Evolutionary conservation across 2,329 filamentous ascomycete species (phyloP).

Genomic region (Cordyceps javanica): DNA sequence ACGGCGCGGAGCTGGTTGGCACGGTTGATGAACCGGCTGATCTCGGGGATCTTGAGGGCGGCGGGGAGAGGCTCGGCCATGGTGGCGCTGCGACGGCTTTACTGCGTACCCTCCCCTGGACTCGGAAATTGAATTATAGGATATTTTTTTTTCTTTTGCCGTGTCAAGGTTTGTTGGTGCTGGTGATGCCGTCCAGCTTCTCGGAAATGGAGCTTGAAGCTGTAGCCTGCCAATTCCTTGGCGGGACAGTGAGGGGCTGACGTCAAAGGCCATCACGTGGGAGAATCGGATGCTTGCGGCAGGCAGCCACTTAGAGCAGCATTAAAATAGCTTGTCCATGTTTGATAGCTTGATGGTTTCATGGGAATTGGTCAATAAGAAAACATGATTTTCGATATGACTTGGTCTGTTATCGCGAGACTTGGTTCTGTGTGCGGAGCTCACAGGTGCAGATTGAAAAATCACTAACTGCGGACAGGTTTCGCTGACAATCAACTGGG

Average conservation of each 20-base stretch:
- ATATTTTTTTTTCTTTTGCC: background rate
- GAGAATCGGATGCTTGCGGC: background rate
- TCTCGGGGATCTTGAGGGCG: slow-evolving; percentile 68
- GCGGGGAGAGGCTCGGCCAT: slow-evolving; percentile 57
- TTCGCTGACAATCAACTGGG: too few relatives aligned
- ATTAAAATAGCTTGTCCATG: too few relatives aligned
- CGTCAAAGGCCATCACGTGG: slow-evolving; percentile 11
- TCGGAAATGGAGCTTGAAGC: background rate
- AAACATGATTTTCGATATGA: too few relatives aligned
- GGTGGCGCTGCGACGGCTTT: background rate
- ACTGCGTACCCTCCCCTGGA: background rate
- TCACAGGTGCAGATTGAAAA: too few relatives aligned
- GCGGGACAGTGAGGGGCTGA: slow-evolving; percentile 11
- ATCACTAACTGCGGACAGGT: too few relatives aligned
- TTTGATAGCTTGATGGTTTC: too few relatives aligned
- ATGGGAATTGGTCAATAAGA: background rate
- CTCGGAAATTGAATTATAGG: background rate
- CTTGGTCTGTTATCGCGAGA: too few relatives aligned
- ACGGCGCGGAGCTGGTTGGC: slow-evolving; percentile 76
- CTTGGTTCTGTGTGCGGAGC: too few relatives aligned
- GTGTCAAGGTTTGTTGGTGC: background rate
- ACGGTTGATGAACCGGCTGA: slow-evolving; percentile 76
- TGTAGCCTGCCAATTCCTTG: background rate
- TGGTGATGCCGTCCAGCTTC: background rate
- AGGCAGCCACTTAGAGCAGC: background rate